Evolutionary conservation across 2,329 filamentous ascomycete genomes (phyloP).

Genomic region (Monosporascus sp.): DNA sequence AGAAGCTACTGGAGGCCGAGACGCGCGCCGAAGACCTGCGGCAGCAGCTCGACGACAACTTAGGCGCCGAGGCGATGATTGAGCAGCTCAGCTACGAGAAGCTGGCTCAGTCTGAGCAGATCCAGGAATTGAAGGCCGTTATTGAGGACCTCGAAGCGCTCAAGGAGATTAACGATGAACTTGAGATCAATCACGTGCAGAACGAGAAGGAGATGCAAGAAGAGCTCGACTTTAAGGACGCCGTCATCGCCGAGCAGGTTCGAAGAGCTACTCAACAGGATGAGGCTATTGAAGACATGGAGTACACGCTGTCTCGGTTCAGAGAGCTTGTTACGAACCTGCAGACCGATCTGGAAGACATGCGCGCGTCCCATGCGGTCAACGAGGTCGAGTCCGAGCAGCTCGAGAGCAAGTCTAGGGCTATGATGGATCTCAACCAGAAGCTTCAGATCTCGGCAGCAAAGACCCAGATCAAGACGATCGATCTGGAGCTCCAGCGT

Average conservation of each 20-base stretch:
- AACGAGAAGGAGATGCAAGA: constrained; percentile 92
- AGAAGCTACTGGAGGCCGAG: constrained; percentile 68
- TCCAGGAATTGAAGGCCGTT: constrained; percentile 73
- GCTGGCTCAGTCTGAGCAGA: constrained; percentile 73
- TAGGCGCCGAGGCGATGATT: constrained; percentile 89
- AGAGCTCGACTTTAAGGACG: constrained; percentile 84
- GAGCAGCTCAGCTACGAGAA: constrained; percentile 87
- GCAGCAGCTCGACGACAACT: constrained; percentile 83
- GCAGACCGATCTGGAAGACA: constrained; percentile 83
- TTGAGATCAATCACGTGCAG: constrained; percentile 88
- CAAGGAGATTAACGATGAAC: constrained; percentile 89
- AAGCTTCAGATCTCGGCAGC: constrained; percentile 86
- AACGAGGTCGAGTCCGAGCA: constrained; percentile 91
- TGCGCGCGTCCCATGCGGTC: constrained; percentile 85
- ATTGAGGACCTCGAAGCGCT: constrained; percentile 85
- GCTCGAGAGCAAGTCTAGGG: constrained; percentile 77
- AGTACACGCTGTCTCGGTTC: constrained; percentile 85
- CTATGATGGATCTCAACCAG: constrained; percentile 95
- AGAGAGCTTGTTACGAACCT: constrained; percentile 80
- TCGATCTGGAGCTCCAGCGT: constrained; percentile 81
- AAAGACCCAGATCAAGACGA: constrained; percentile 90
- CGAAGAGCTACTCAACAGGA: constrained; percentile 72
- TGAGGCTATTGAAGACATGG: constrained; percentile 75
- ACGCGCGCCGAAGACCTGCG: constrained; percentile 76
- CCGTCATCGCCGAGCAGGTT: constrained; percentile 74